Evolutionary conservation across 305 asterid genomes (phyloP), one percentile per base, ranked within the genome.

Genomic region (Rubia tinctorum): DNA sequence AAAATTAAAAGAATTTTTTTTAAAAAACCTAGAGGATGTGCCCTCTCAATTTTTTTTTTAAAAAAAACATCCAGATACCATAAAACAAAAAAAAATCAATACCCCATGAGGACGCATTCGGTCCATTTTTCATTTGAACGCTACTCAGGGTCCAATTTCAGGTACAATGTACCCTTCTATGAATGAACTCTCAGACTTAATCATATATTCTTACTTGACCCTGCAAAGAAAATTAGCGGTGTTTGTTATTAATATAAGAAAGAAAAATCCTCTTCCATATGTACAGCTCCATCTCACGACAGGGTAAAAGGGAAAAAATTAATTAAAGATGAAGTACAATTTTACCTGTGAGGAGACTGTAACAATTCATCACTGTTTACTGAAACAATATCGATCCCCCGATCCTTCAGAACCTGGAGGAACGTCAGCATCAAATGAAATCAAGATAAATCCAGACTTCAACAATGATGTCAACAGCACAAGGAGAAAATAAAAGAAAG

Each of bases 321-420:
- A 14, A 47, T 11, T 62, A 68, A 66, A 64, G 8, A 64, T 69
- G 45, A 66, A 67, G 69, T 18, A 53, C 27, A 63, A 27, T 45
- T 61, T 44, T 83, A 93, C 98, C 96, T 83, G 64, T 79, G 67
- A 25, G 87, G 80, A 70, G 87, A 72, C 58, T 84, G 95, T 75
- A 76, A 84, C 77, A 80, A 39, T 10, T 86, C 90, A 60, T 84
- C 86, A 79, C 45, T 74, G 73, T 79, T 80, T 11, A 69, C 77
- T 68, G 82, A 85, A 75, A 63, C 68, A 77, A 84, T 86, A 65
- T 88, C 94, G 40, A 81, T 47, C 60, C 96, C 96, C 27, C 95
- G 92, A 53, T 78, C 94, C 86, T 88, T 89, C 55, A 90, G 85
- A 78, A 91, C 94, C 98, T 90, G 86, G 71, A 55, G 72, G 39